Percentiles rank a stretch among this genome's conserved stretches.
phyloP scores from a whole-genome alignment of 495 filamentous ascomycete species.

The Podospora pseudocomata region DNA sequence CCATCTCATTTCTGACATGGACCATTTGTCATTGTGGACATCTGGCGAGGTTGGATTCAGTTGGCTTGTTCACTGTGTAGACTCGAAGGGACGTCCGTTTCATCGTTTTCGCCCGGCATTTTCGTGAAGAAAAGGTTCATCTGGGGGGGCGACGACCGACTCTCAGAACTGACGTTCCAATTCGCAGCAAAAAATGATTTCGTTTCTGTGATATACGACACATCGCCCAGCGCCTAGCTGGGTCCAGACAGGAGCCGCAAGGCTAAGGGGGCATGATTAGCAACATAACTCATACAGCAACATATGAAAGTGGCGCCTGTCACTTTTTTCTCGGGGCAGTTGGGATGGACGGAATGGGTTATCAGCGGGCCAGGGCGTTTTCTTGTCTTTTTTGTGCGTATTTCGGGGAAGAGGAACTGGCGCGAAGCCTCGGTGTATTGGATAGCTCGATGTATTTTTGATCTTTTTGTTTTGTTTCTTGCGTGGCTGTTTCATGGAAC shows the following conservation, averaged over 20 bases:
- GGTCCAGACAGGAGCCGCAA: conserved; percentile 22
- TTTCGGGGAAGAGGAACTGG: neutral
- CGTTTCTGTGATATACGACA: neutral
- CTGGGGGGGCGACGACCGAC: neutral
- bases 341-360: conserved; percentile 1
- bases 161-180: neutral
- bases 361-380: conserved; percentile 2
- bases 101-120: neutral
- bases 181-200: conserved; percentile 5
- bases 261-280: conserved; percentile 14
- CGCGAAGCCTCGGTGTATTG: conserved; percentile 10
- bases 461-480: neutral
- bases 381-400: neutral
- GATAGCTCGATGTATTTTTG: neutral
- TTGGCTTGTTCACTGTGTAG: neutral
- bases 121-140: neutral
- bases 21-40: conserved; percentile 9
- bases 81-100: neutral
- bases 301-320: conserved; percentile 12
- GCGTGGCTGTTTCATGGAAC: neutral
- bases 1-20: neutral
- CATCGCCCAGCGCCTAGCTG: conserved; percentile 7
- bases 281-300: neutral
- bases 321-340: conserved; percentile 1
- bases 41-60: conserved; percentile 15